Evolutionary conservation across 1,284 basidiomycete species (phyloP), one percentile per base, ranked within the genome.

Genomic region (Schizophyllum amplum): DNA sequence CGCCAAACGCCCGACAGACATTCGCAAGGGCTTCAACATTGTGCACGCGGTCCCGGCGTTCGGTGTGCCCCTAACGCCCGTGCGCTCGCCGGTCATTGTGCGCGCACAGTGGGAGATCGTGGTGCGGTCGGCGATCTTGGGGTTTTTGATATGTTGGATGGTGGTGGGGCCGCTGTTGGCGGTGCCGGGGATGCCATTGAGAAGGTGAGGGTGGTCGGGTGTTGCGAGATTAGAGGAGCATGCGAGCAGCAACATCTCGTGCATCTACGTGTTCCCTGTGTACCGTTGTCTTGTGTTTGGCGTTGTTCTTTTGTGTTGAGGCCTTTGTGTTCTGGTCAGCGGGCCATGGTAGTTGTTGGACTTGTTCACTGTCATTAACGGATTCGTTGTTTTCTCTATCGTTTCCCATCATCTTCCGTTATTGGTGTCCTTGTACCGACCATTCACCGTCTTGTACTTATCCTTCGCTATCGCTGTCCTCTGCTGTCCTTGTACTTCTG

Each of bases 51-150:
- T 88, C 5, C 87, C 87, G 1, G 83, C 84, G 57, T 90, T 90
- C 60, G 77, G 81, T 20, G 71, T 78, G 23, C 86, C 87, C 24
- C 70, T 90, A 54, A 90, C 88, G 50, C 77, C 75, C 48, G 75
- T 90, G 24, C 74, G 86, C 52, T 86, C 78, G 60, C 84, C 86
- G n/a, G 74, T 85, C 55, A 80, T 90, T 52, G 77, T 81, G 55
- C 76, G 89, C 13, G 86, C 82, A 4, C 89, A 91, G 64, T 91
- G 88, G 89, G 87, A 90, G 70, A 83, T 82, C 52, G 76, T 79
- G 17, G 67, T 75, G 24, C 69, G 76, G 42, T 77, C 75, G 1
- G 63, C 67, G 47, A 49, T 65, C 0, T 57, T 73, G 23, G 70
- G 72, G 4, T 67, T 78, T 23, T 23, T 75, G 26, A 52, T 73